Evolutionary conservation across 805 yeast species (phyloP), one percentile per base, ranked within the genome.

Genomic region (Candida sphagnicola): DNA sequence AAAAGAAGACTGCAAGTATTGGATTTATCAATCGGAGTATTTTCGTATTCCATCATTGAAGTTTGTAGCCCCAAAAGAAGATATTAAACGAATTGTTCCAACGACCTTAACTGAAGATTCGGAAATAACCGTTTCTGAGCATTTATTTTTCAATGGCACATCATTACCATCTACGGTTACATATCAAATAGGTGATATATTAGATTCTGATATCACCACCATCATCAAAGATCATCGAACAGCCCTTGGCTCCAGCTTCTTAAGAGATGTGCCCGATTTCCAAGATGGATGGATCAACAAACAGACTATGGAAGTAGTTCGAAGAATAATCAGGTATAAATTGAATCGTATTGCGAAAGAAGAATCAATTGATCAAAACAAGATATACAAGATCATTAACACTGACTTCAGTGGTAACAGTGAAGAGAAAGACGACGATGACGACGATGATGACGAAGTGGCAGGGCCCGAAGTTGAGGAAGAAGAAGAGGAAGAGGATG

Each of bases 221-320:
- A 49, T 82, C 11, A 50, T 85, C 4, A 56, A 59, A 6, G 48
- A 49, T 8, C 53, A 59, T 13, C 50, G 46, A 45, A 54, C 8
- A 59, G 71, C 13, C 61, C 47, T 53, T 28, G 54, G 51, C 2
- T 61, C 62, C 0, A 57, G 58, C 8, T 73, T 78, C 16, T 50
- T 51, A 29, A 36, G 60, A 30, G 57, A 54, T 11, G 14, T 25
- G 12, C 43, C 58, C 14, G 80, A 78, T 42, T 76, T 74, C 41
- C 74, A 75, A 34, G 84, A 82, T 39, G 98, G 98, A 1, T 91
- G 98, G 98, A 74, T 77, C 43, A 72, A 72, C 38, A 75, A 72
- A 44, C 70, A 77, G 31, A 77, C 81, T 3, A 68, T 88, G 51
- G 72, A 75, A 18, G 78, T 80, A 19, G 62, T 88, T 2, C 72